Evolutionary conservation across 2,329 filamentous ascomycete genomes (phyloP).

Genomic region (Blastomyces gilchristii): DNA sequence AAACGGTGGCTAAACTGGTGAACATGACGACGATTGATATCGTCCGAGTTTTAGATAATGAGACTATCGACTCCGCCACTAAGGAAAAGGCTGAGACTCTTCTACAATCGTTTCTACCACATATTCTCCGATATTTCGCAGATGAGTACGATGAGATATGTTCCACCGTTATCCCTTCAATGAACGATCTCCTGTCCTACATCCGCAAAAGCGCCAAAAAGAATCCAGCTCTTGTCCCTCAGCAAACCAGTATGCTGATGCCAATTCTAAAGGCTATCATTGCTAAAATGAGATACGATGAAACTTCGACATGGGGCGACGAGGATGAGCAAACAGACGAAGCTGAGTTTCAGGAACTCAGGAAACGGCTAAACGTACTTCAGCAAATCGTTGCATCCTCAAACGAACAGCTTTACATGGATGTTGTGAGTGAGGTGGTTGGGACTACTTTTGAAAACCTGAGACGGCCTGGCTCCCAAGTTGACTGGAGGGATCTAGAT

Average conservation of each 20-base stretch:
- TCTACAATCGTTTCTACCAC: constrained; percentile 72
- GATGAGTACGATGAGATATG: constrained; percentile 98
- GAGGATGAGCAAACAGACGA: constrained; percentile 94
- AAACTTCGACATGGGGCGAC: constrained; percentile 84
- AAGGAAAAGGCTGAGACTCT: constrained; percentile 69
- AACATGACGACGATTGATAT: constrained; percentile 84
- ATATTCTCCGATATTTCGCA: constrained; percentile 85
- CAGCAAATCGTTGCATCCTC: constrained; percentile 89
- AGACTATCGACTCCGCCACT: constrained; percentile 48
- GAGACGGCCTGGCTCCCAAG: constrained; percentile 58
- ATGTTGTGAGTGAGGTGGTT: constrained; percentile 80
- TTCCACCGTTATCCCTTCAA: constrained; percentile 84
- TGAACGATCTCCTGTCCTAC: constrained; percentile 86
- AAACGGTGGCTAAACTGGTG: constrained; percentile 88
- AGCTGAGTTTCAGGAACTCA: constrained; percentile 90
- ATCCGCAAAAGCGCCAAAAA: constrained; percentile 65
- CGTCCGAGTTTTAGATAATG: constrained; percentile 72
- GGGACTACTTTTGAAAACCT: constrained; percentile 75
- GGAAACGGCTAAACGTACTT: constrained; percentile 77
- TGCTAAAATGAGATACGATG: constrained; percentile 93
- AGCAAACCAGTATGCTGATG: constrained; percentile 72
- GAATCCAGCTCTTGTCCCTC: constrained; percentile 53
- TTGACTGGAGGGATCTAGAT: constrained; percentile 94
- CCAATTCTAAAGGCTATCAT: constrained; percentile 88
- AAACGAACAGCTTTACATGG: constrained; percentile 78